phyloP scores from a whole-genome alignment of 2,329 filamentous ascomycete species.

The Parafenestella ontariensis region DNA sequence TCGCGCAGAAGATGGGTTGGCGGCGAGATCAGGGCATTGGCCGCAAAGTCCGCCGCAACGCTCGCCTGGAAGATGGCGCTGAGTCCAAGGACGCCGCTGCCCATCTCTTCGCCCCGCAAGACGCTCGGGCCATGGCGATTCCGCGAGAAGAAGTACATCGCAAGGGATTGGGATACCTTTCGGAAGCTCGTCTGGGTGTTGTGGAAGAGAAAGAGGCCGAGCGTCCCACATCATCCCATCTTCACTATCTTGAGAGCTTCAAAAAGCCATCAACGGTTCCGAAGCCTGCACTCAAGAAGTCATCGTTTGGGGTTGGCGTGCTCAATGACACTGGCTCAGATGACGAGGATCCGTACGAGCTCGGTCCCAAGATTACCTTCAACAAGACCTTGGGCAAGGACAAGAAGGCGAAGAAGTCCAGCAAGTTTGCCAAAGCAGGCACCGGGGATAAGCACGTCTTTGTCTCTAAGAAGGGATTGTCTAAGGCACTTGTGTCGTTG shows the following conservation, averaged over 20 bases:
- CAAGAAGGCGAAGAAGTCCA: conserved; percentile 70
- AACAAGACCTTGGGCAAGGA: conserved; percentile 81
- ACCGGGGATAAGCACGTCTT: conserved; percentile 75
- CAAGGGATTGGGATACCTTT: conserved; percentile 73
- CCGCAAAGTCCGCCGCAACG: conserved; percentile 78
- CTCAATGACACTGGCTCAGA: conserved; percentile 94
- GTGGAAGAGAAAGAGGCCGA: conserved; percentile 34
- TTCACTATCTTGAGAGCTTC: conserved; percentile 34
- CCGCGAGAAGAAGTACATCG: conserved; percentile 68
- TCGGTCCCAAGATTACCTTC: conserved; percentile 89
- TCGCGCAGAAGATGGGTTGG: conserved; percentile 95
- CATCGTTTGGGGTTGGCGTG: conserved; percentile 85
- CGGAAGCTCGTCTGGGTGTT: conserved; percentile 61
- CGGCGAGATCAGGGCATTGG: conserved; percentile 92
- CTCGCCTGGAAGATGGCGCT: conserved; percentile 66
- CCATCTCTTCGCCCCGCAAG: conserved; percentile 85
- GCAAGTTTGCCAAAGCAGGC: conserved; percentile 67
- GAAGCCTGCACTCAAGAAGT: conserved; percentile 62
- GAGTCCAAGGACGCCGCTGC: conserved; percentile 49
- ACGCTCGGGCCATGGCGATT: conserved; percentile 73
- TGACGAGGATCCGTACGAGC: conserved; percentile 91
- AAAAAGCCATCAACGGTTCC: conserved; percentile 28
- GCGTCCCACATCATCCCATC: conserved; percentile 14
- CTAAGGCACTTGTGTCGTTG: conserved; percentile 53
- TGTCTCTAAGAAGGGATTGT: conserved; percentile 69